These are phyloP conservation scores for Fusarium sp. DNA, from an alignment of 2,329 filamentous ascomycete genomes.

Conservation along the genomic window DNA sequence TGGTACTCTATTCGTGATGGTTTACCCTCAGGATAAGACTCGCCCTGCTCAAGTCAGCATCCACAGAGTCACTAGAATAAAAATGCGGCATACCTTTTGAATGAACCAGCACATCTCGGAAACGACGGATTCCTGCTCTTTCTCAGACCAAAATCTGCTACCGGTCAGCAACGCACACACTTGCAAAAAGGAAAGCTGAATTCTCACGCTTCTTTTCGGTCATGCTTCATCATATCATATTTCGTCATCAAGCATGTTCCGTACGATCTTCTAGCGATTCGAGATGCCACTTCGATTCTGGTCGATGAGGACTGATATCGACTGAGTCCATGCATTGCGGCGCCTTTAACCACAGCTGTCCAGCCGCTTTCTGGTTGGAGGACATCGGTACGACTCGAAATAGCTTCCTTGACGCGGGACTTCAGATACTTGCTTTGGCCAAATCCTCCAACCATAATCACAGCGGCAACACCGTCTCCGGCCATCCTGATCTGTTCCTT, in stretches of 20 bases:
- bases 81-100: conserved; percentile 47
- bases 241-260: conserved; percentile 52
- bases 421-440: conserved; percentile 59
- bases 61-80: not conserved
- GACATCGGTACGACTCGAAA: conserved; percentile 53
- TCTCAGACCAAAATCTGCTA: conserved; percentile 52
- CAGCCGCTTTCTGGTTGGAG: conserved; percentile 62
- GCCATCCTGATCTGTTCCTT: conserved; percentile 55
- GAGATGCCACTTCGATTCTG: conserved; percentile 49
- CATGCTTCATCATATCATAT: conserved; percentile 52
- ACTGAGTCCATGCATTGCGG: conserved; percentile 56
- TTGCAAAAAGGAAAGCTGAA: not conserved
- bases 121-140: conserved; percentile 52
- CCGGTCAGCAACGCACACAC: conserved; percentile 24
- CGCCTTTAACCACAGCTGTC: conserved; percentile 63
- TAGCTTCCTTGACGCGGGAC: conserved; percentile 52
- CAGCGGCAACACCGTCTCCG: conserved; percentile 50
- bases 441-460: conserved; percentile 63
- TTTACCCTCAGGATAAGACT: conserved; percentile 53
- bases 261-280: conserved; percentile 53
- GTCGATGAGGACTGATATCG: conserved; percentile 46
- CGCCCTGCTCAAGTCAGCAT: conserved; percentile 45
- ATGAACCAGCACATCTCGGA: conserved; percentile 56
- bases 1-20: conserved; percentile 53
- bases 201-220: conserved; percentile 52